phyloP scores from a whole-genome alignment of 2,329 filamentous ascomycete species.

The Tolypocladium tundrense region DNA sequence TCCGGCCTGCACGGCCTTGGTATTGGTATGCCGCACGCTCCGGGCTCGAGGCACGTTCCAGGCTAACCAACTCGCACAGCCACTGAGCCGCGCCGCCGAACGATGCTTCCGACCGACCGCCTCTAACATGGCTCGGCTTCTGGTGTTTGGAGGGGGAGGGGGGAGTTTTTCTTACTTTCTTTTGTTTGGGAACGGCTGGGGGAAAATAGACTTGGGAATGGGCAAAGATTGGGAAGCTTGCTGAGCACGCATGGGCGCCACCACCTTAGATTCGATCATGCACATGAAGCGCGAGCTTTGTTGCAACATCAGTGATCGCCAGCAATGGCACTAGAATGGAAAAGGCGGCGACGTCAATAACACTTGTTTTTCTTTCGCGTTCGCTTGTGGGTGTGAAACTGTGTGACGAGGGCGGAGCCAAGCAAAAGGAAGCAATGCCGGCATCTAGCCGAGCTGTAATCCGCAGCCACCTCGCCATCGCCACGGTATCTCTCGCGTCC shows the following conservation, averaged over 20 bases:
- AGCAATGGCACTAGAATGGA: neutral
- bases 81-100: neutral
- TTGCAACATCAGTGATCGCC: neutral
- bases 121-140: neutral
- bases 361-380: neutral
- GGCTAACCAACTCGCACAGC: neutral
- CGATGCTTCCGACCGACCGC: neutral
- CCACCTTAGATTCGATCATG: neutral
- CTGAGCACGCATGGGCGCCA: neutral
- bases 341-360: constrained; percentile 1
- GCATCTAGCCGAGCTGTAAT: neutral
- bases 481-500: neutral
- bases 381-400: neutral
- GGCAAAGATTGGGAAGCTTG: neutral
- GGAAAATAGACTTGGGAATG: constrained; percentile 1
- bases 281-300: neutral
- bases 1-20: neutral
- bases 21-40: neutral
- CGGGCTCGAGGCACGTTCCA: neutral
- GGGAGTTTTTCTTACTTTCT: neutral
- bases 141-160: neutral
- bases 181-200: neutral
- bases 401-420: neutral
- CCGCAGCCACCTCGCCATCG: neutral
- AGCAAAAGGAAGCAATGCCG: neutral